Percentiles rank a stretch among this genome's conserved stretches.
Evolutionary conservation across 495 filamentous ascomycete species (phyloP).

Genomic region (Xylaria cubensis): DNA sequence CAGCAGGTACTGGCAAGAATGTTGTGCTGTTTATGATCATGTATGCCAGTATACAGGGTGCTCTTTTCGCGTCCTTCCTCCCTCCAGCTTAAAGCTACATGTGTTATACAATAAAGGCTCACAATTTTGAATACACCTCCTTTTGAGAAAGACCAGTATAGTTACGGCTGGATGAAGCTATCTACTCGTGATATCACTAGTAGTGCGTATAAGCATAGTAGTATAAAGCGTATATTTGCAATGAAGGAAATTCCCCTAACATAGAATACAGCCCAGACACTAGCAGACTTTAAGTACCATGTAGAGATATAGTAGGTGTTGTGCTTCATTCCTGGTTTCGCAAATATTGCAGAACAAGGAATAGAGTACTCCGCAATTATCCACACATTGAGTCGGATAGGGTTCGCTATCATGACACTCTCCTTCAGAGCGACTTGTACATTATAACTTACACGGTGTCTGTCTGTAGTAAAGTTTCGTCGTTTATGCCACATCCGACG

Average conservation of each 20-base stretch:
- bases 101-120: background rate
- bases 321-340: background rate
- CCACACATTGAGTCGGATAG: background rate
- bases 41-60: slow-evolving; percentile 82
- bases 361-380: background rate
- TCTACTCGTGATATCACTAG: background rate
- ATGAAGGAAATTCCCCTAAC: background rate
- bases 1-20: slow-evolving; percentile 36
- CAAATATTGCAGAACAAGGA: background rate
- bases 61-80: slow-evolving; percentile 88
- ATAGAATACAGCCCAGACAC: background rate
- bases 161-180: background rate
- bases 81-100: slow-evolving; percentile 71
- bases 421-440: background rate
- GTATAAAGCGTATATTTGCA: too few relatives aligned
- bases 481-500: background rate
- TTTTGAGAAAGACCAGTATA: background rate
- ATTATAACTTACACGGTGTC: background rate
- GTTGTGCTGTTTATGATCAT: slow-evolving; percentile 68
- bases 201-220: too few relatives aligned
- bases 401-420: background rate
- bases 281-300: background rate
- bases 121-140: background rate
- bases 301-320: background rate
- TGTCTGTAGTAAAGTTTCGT: background rate